Base-by-base conservation (phyloP, 345 rosid genomes). In the Erucastrum elatum region DNA sequence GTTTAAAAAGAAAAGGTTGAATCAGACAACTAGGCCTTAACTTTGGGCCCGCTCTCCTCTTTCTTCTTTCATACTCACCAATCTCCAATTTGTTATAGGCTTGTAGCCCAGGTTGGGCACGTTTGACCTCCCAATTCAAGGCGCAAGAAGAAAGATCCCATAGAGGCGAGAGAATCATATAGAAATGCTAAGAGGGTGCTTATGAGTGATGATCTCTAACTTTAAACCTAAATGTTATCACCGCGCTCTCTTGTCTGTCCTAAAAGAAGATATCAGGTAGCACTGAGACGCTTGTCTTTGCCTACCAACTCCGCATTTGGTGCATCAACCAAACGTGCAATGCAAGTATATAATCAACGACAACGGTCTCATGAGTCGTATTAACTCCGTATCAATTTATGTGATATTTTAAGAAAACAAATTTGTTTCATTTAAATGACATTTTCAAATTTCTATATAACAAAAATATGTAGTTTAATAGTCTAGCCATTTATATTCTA, bases 291-390 rank as follows among this genome's bases (percentile, higher is more conserved):
- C 15, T 12, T 15, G 25, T 60, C 74, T 69, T 44, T 46, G 13
- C 60, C 37, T 33, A 31, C 51, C 80, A 61, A 76, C 80, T 21
- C 61, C 29, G 35, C 34, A 26, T 46, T 21, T 21, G 21, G 21
- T 21, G 21, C 21, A 21, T 21, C 21, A 21, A 21, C 21, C 21
- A 21, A 21, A 21, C 21, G 21, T 21, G 21, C 1, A 21, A 21
- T 21, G 21, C 21, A 21, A 21, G 21, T 21, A 21, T 21, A 21
- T 21, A 21, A 21, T 21, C 21, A 21, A 21, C 21, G 21, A 21
- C 21, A 21, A 21, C 21, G 21, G 21, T 21, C 21, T 21, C 21
- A 21, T 21, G 21, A 0, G 21, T 21, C 21, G 21, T 21, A 21
- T 21, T 21, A 21, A 21, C 21, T 21, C 21, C 21, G 21, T 21